Base-by-base conservation (phyloP, 805 yeast genomes). In the Candida anglica region DNA sequence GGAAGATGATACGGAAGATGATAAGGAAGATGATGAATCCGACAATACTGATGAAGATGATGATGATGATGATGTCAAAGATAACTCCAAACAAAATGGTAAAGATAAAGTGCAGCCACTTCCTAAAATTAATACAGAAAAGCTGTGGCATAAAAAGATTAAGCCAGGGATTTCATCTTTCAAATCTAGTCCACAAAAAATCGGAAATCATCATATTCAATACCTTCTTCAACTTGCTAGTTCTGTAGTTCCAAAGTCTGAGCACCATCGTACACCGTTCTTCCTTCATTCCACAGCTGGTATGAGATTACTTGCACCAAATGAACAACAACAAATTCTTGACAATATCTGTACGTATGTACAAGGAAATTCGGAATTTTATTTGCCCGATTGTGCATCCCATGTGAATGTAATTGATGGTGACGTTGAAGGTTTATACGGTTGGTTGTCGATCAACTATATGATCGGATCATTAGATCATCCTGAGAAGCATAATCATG, bases 201-300 rank as follows among this genome's bases (percentile, higher is more conserved):
- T 78, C 6, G 80, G 81, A 2, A 61, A 66, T 9, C 69, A 69
- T 22, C 81, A 78, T 46, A 44, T 80, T 10, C 63, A 66, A 24
- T 55, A 62, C 30, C 51, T 81, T n/a, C 56, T 81, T 25, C 53
- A 66, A 2, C 56, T 68, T 18, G 74, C 80, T 5, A 56, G 68
- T 32, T 53, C 66, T 7, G 60, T 76, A 5, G 71, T 81, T 2
- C 89, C 89, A 11, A 58, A 63, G 34, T 72, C 75, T 13, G 85
- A 79, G 48, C 79, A 75, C 32, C 47, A 47, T 7, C 49, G 86
- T 30, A 81, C 89, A 0, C 89, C 89, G 0, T 64, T 81, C 1
- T 80, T 78, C 43, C 50, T 81, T 5, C 86, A 81, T 52, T 78
- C 85, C 1, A 81, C 87, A 0, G 87, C 83, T 0, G 86, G 86